Evolutionary conservation across 768 basidiomycete genomes (phyloP).

Genomic region (Cubamyces sp.): DNA sequence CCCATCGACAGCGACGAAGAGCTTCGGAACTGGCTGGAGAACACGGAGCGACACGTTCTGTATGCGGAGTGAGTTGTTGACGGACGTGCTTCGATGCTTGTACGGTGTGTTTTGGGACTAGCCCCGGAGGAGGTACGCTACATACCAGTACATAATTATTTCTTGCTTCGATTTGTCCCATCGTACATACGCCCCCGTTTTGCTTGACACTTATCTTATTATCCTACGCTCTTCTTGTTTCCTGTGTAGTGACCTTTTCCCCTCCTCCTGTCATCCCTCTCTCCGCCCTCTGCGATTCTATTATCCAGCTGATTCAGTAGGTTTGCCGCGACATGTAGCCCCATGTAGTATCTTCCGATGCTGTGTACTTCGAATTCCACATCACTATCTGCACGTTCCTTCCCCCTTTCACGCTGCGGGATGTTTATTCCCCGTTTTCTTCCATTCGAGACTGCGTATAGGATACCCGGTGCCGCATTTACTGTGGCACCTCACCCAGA

Average conservation of each 20-base stretch:
- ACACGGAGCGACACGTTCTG: slow-evolving; percentile 80
- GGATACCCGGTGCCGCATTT: too few relatives aligned
- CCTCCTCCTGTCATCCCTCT: neutral
- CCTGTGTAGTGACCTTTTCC: slow-evolving; percentile 14
- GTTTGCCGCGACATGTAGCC: slow-evolving; percentile 21
- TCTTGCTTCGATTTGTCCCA: slow-evolving; percentile 15
- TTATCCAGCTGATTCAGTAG: slow-evolving; percentile 8
- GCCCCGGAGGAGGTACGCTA: slow-evolving; percentile 15
- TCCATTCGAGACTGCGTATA: neutral
- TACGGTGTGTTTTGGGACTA: neutral
- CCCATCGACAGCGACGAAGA: slow-evolving; percentile 66
- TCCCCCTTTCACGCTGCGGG: neutral
- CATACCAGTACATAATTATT: slow-evolving; percentile 20
- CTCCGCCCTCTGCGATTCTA: neutral
- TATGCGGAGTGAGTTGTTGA: slow-evolving; percentile 64
- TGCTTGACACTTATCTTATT: slow-evolving; percentile 30
- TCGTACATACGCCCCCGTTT: slow-evolving; percentile 11
- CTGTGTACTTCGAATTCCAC: slow-evolving; percentile 18
- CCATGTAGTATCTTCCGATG: slow-evolving; percentile 18
- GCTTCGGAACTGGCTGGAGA: slow-evolving; percentile 73
- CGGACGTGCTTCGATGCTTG: neutral
- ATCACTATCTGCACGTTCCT: slow-evolving; percentile 15
- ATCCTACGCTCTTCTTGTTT: slow-evolving; percentile 25
- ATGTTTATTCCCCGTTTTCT: neutral
- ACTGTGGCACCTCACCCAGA: too few relatives aligned